phyloP scores from a whole-genome alignment of 306 rosid species.

The Oxytropis ochrocephala region DNA sequence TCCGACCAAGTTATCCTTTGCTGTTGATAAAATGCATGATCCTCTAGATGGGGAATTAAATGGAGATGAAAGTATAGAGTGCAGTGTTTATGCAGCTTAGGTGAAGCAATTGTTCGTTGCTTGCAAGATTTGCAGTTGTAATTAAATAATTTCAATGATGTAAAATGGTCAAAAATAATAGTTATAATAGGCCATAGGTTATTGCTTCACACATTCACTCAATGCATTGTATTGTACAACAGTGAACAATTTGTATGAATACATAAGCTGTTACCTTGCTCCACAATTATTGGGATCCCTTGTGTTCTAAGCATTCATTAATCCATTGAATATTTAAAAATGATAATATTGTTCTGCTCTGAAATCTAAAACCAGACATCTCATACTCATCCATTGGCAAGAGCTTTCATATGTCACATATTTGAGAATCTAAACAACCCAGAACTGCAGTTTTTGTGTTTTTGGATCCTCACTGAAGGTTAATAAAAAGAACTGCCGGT shows the following conservation, averaged over 20 bases:
- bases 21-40: slow-evolving; percentile 32
- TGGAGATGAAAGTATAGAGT: slow-evolving; percentile 71
- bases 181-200: slow-evolving; percentile 4
- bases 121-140: slow-evolving; percentile 21
- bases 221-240: slow-evolving; percentile 11
- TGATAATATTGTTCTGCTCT: background rate
- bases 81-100: slow-evolving; percentile 53
- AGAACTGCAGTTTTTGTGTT: background rate
- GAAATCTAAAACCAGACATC: too few species aligned
- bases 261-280: background rate
- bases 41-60: slow-evolving; percentile 37
- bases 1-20: slow-evolving; percentile 32
- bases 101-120: slow-evolving; percentile 51
- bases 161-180: slow-evolving; percentile 1
- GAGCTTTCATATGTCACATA: background rate
- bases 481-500: too few species aligned
- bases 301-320: background rate
- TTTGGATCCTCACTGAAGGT: background rate
- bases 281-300: background rate
- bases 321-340: background rate
- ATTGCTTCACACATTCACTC: background rate
- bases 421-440: background rate
- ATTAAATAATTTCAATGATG: slow-evolving; percentile 15
- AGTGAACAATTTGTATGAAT: background rate
- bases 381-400: background rate